A percentile compares a stretch with the other conserved stretches of the same genome.
Conservation (phyloP, 345 rosid genomes). For the Salix purpurea region DNA sequence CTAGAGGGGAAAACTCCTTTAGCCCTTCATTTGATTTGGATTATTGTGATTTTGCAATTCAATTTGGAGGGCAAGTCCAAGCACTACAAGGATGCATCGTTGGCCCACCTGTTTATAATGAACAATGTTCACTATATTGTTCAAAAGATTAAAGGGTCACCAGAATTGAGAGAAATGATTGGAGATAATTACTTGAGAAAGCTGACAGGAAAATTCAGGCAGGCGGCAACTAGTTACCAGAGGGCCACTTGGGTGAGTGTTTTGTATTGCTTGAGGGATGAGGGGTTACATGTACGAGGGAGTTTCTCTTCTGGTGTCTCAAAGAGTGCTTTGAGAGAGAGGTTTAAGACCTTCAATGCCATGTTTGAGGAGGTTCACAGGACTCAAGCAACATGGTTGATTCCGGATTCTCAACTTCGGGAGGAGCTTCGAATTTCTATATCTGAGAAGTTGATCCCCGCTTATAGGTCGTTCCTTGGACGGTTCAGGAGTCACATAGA, state of each 20-base stretch:
- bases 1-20: conserved; percentile 65
- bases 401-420: conserved; percentile 77
- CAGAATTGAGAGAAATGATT: conserved; percentile 82
- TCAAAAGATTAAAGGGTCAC: conserved; percentile 78
- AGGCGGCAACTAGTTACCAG: conserved; percentile 74
- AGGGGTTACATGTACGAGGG: conserved; percentile 84
- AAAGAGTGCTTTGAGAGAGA: conserved; percentile 67
- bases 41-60: conserved; percentile 76
- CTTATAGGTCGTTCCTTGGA: conserved; percentile 89
- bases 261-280: conserved; percentile 74
- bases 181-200: conserved; percentile 77
- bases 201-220: conserved; percentile 68
- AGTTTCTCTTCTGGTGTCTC: conserved; percentile 87
- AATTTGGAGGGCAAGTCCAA: conserved; percentile 81
- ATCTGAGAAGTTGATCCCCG: conserved; percentile 79
- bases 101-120: conserved; percentile 78
- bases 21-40: conserved; percentile 84
- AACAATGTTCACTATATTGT: conserved; percentile 88
- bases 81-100: conserved; percentile 67
- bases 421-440: conserved; percentile 89
- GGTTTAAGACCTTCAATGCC: conserved; percentile 85
- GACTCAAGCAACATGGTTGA: conserved; percentile 70
- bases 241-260: conserved; percentile 85
- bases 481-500: conserved; percentile 88
- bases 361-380: conserved; percentile 92